Percentiles rank a stretch among this genome's conserved stretches.
Conservation (phyloP, 2,329 filamentous ascomycete species). For the Hypoxylon sp. region DNA sequence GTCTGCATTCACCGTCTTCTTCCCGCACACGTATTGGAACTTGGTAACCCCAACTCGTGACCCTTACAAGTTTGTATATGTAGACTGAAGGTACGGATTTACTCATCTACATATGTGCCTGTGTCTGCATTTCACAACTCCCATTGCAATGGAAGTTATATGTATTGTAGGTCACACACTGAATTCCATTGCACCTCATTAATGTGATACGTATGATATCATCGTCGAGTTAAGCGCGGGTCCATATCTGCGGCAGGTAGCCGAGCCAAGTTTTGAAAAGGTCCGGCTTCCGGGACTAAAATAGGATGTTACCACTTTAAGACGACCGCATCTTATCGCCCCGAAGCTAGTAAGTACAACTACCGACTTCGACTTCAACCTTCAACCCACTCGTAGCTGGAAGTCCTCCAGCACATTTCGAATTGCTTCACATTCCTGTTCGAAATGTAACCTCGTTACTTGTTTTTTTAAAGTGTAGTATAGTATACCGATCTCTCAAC, state of each 20-base stretch:
- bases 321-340: conserved; percentile 14
- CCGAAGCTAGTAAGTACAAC: conserved; percentile 2
- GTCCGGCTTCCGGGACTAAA: conserved; percentile 32
- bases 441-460: conserved; percentile 34
- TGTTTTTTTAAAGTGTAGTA: conserved; percentile 24
- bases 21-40: conserved; percentile 4
- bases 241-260: conserved; percentile 28
- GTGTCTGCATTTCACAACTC: not conserved
- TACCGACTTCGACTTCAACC: conserved; percentile 18
- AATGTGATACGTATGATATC: conserved; percentile 25
- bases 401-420: conserved; percentile 5
- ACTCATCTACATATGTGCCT: too few relatives aligned
- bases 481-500: conserved; percentile 19
- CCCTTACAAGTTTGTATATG: not conserved
- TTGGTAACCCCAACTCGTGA: not conserved
- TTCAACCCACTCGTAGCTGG: conserved; percentile 18
- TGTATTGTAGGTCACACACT: not conserved
- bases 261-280: conserved; percentile 30
- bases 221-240: conserved; percentile 16
- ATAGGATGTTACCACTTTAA: conserved; percentile 25
- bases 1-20: not conserved
- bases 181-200: conserved; percentile 9
- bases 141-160: not conserved
- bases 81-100: too few relatives aligned
- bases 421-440: conserved; percentile 11